Conservation (phyloP, 768 basidiomycete species). For the Lyophyllum atratum region DNA sequence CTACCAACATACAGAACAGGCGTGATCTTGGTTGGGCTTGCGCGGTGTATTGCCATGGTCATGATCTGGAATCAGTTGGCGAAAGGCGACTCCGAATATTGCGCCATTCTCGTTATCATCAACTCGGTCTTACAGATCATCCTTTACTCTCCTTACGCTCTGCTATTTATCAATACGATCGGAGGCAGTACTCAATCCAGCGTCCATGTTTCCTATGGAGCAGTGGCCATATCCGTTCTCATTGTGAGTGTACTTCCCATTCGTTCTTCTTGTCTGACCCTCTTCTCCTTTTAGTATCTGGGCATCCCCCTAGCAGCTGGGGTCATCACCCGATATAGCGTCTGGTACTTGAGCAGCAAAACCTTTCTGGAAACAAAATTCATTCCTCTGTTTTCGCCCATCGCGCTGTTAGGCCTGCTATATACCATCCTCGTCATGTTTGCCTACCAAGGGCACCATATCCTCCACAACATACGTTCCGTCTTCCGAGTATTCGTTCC, state of each 20-base stretch:
- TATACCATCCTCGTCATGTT: constrained; percentile 83
- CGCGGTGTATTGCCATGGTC: constrained; percentile 74
- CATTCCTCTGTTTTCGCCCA: constrained; percentile 66
- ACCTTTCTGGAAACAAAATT: constrained; percentile 57
- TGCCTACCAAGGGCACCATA: constrained; percentile 67
- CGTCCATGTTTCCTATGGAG: constrained; percentile 55
- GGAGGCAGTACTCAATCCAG: constrained; percentile 40
- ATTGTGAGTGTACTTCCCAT: constrained; percentile 51
- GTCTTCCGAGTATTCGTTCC: constrained; percentile 85
- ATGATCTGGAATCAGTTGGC: constrained; percentile 84
- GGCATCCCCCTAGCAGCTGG: constrained; percentile 81
- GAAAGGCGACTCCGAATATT: constrained; percentile 67
- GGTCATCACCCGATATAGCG: constrained; percentile 61
- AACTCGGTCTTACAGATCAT: constrained; percentile 81
- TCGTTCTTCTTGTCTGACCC: background rate
- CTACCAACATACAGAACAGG: constrained; percentile 73
- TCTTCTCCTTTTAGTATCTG: constrained; percentile 55
- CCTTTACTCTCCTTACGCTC: constrained; percentile 71
- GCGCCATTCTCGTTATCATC: constrained; percentile 78
- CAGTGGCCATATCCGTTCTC: constrained; percentile 66
- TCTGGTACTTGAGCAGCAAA: constrained; percentile 47
- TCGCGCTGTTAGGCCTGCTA: constrained; percentile 74
- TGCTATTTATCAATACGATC: constrained; percentile 75
- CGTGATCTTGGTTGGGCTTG: constrained; percentile 81
- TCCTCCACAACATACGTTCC: constrained; percentile 70